Percentiles rank a stretch among this genome's conserved stretches.
Evolutionary conservation across 164 flowering plant species (phyloP).

Genomic region (Magnolia kwangsiensis): DNA sequence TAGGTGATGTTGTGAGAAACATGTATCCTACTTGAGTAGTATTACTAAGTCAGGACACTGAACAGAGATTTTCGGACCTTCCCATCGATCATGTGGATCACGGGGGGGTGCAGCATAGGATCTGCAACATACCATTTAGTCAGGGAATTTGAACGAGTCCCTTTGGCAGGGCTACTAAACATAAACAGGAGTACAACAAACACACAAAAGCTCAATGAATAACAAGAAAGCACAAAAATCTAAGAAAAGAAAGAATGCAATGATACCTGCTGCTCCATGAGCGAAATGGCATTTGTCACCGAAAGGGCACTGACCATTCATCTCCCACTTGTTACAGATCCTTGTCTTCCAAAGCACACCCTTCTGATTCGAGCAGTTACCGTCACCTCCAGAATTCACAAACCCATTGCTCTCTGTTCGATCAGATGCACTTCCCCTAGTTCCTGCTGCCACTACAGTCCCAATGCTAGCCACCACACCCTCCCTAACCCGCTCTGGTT

Average conservation of each 20-base stretch:
- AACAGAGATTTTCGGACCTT: too few species aligned
- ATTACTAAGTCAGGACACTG: too few species aligned
- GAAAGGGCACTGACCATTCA: constrained; percentile 60
- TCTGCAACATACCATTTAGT: not conserved
- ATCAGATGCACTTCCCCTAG: constrained; percentile 27
- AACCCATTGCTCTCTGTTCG: constrained; percentile 26
- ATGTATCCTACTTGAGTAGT: too few species aligned
- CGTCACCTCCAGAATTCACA: constrained; percentile 24
- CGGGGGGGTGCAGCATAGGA: too few species aligned
- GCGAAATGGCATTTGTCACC: constrained; percentile 90
- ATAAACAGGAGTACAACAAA: not conserved
- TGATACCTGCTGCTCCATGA: constrained; percentile 77
- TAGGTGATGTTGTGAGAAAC: too few species aligned
- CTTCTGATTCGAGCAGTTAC: constrained; percentile 28
- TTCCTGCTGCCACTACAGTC: constrained; percentile 10
- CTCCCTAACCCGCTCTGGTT: constrained; percentile 60
- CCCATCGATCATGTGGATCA: too few species aligned
- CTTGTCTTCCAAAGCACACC: constrained; percentile 71
- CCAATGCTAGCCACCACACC: constrained; percentile 61
- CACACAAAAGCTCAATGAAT: not conserved
- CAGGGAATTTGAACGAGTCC: not conserved
- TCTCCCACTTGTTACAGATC: constrained; percentile 70
- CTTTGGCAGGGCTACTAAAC: not conserved
- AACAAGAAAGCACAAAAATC: not conserved
- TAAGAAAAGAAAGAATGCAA: not conserved